Base-by-base conservation (phyloP, 345 rosid genomes). In the Moricandia arvensis region DNA sequence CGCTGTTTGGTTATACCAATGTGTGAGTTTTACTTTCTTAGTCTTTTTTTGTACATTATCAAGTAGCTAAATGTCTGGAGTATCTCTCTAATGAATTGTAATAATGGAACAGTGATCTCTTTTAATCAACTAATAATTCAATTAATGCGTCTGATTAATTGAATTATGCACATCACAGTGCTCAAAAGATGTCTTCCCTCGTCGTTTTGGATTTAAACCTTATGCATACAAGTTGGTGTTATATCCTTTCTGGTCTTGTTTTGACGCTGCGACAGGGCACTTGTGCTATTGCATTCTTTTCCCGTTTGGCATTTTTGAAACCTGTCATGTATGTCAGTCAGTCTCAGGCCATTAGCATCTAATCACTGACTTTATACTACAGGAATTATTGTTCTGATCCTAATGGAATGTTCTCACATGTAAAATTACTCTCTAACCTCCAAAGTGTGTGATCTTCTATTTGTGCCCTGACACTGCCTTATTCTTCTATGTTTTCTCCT, bases 371-470 rank as follows among this genome's bases (percentile, higher is more conserved):
- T 69, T 41, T 26, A 64, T 68, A 75, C 63, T 69, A 29, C 66
- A 38, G 31, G 51, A 62, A 43, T 58, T 59, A 61, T 73, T 79
- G 86, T 72, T 75, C 76, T 80, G 31, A 68, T 66, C 71, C 59
- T 49, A 59, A 49, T 79, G 83, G 77, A 72, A 55, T 73, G 65
- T 69, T 29, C 76, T 79, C 45, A 64, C 51, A 37, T 76, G 83
- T 75, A 51, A 51, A 54, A 62, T 59, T 71, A 71, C 60, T 37
- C 68, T 68, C 49, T 60, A 62, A 13, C 72, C 59, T 61, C 72
- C 68, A 71, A 10, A 74, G 72, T 80, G 72, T 80, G 73, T 37
- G 71, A 61, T 64, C 79, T 72, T 78, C 79, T 41, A 43, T 69
- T 66, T 41, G n/a, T 76, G 74, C 74, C 75, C 75, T 73, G 72